Base-by-base conservation (phyloP, 2,329 filamentous ascomycete genomes). In the Fusarium lateritium region DNA sequence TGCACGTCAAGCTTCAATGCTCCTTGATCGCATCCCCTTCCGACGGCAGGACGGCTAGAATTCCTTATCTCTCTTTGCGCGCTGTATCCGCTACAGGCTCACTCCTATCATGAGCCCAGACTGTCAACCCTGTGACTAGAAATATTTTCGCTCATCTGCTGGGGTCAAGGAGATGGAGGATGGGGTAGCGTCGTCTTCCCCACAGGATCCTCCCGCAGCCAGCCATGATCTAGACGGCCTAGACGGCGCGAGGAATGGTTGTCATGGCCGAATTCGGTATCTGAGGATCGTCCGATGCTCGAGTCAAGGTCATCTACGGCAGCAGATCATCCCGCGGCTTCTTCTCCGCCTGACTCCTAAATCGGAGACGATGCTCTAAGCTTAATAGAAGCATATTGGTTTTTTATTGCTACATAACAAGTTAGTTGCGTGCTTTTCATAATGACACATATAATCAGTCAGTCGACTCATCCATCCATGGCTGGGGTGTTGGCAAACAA, bases 141-240 rank as follows among this genome's bases (percentile, higher is more conserved):
- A 73, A 63, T 65, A 70, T 58, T 63, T 73, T 72, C 53, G 53
- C 60, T 64, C 58, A 47, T 63, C 44, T 61, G 38, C 67, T 56
- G 55, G 65, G 67, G 56, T 62, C 58, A 55, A 56, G 57, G 60
- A 59, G 51, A 59, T 53, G 61, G 63, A 62, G 47, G 49, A 71
- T 56, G 72, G 71, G 72, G 71, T 74, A 69, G 69, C 54, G 69
- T 63, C 60, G 61, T 64, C 67, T 74, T 72, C 73, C 71, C 73
- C 73, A 72, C 72, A 75, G 49, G 60, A 67, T 69, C 43, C 55
- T 67, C 57, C 54, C 63, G 34, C 40, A 46, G 34, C 43, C 62
- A 61, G 46, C 42, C 65, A 56, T 57, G 43, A 61, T 61, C 40
- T 52, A 36, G 39, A 53, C 36, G 51, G 38, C 50, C 40, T 52